Evolutionary conservation across 2,329 filamentous ascomycete genomes (phyloP).

Genomic region (Gremmenia infestans): DNA sequence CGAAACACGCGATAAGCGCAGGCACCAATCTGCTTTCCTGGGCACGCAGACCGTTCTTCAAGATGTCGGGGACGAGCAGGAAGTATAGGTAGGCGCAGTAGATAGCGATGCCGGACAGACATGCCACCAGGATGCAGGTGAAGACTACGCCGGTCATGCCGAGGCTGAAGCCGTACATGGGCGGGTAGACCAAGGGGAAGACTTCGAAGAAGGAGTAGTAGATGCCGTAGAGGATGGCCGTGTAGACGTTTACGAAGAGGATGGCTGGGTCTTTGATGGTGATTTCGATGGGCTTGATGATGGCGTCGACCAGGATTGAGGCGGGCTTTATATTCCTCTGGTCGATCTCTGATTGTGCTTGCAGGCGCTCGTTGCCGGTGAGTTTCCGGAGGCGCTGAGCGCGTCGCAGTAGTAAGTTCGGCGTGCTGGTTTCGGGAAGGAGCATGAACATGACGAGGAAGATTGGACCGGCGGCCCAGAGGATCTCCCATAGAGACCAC

Average conservation of each 20-base stretch:
- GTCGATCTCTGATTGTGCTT: slow-evolving; percentile 60
- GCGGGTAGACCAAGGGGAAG: slow-evolving; percentile 60
- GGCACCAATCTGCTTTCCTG: slow-evolving; percentile 53
- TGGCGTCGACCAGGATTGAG: slow-evolving; percentile 47
- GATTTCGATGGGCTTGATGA: slow-evolving; percentile 57
- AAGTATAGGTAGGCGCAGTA: slow-evolving; percentile 50
- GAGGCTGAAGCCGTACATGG: slow-evolving; percentile 54
- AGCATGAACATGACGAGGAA: slow-evolving; percentile 57
- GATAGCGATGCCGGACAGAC: slow-evolving; percentile 44
- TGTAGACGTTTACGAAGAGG: slow-evolving; percentile 58
- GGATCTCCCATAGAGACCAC: slow-evolving; percentile 60
- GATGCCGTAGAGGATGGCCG: slow-evolving; percentile 56
- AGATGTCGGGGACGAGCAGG: slow-evolving; percentile 47
- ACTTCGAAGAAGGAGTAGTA: slow-evolving; percentile 62
- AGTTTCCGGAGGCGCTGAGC: slow-evolving; percentile 56
- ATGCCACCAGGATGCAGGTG: slow-evolving; percentile 54
- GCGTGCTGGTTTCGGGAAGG: slow-evolving; percentile 58
- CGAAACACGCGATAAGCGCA: slow-evolving; percentile 47
- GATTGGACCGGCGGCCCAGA: slow-evolving; percentile 55
- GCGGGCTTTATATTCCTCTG: slow-evolving; percentile 47
- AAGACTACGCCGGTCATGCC: slow-evolving; percentile 57
- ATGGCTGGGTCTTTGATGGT: slow-evolving; percentile 58
- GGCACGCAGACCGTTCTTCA: slow-evolving; percentile 42
- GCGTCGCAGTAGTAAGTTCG: slow-evolving; percentile 57
- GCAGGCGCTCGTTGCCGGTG: slow-evolving; percentile 51